phyloP scores from a whole-genome alignment of 768 basidiomycete genomes.

The Imleria badia region DNA sequence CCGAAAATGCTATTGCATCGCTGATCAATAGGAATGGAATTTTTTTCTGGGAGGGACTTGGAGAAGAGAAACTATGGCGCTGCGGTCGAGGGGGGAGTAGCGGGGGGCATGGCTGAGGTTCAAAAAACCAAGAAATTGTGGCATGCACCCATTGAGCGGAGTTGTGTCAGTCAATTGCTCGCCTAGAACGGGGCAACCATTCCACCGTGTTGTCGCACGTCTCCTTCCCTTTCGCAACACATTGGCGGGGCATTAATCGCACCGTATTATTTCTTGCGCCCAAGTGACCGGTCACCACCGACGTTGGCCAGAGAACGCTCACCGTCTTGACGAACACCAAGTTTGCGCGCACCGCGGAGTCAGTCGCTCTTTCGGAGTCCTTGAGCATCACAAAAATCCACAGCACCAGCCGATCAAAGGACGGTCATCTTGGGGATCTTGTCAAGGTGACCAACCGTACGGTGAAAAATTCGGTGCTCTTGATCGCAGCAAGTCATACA shows the following conservation, averaged over 20 bases:
- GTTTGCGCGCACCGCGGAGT: neutral
- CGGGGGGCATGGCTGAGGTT: neutral
- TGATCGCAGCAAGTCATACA: slow-evolving; percentile 16
- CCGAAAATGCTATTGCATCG: neutral
- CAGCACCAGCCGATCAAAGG: neutral
- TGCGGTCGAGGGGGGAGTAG: too few species aligned
- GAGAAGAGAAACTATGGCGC: too few species aligned
- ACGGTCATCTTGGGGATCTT: slow-evolving; percentile 3
- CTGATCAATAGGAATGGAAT: neutral
- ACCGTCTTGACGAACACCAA: slow-evolving; percentile 7
- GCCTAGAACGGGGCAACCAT: neutral
- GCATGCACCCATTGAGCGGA: slow-evolving; percentile 18
- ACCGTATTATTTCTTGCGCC: slow-evolving; percentile 1
- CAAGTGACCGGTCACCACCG: neutral
- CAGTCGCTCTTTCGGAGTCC: neutral
- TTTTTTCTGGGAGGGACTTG: too few species aligned
- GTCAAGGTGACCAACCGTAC: slow-evolving; percentile 6
- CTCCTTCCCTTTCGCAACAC: neutral
- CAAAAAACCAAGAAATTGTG: slow-evolving; percentile 4
- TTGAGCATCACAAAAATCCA: slow-evolving; percentile 1
- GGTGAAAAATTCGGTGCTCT: slow-evolving; percentile 25
- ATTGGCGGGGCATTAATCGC: slow-evolving; percentile 1
- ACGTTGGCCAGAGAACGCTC: neutral
- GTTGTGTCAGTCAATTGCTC: slow-evolving; percentile 9
- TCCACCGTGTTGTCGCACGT: neutral